phyloP scores from a whole-genome alignment of 176 grass and related monocot species.

The Carex parvula region DNA sequence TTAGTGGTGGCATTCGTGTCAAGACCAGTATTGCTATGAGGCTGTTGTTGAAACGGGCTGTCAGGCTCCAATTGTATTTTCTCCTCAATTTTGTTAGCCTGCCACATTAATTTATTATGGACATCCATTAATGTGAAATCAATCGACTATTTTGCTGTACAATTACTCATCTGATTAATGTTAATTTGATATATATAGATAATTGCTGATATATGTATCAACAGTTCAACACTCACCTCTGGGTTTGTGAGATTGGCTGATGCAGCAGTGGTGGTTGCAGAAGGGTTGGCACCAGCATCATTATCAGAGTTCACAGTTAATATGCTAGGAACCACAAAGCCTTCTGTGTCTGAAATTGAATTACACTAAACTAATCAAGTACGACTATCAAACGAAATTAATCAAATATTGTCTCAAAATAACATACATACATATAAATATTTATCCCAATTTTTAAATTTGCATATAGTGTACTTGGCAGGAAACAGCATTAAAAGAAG shows the following conservation, averaged over 20 bases:
- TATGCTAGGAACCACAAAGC: conserved; percentile 79
- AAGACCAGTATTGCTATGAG: conserved; percentile 8
- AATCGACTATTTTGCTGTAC: not conserved
- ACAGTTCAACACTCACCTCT: conserved; percentile 29
- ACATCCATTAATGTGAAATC: conserved; percentile 10
- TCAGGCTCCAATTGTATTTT: conserved; percentile 75
- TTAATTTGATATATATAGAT: not conserved
- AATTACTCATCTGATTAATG: not conserved
- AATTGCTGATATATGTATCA: not conserved
- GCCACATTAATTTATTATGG: conserved; percentile 22
- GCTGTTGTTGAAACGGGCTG: conserved; percentile 48
- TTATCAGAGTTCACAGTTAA: conserved; percentile 37
- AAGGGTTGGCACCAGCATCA: not conserved
- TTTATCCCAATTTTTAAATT: not conserved
- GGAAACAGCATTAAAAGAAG: not conserved
- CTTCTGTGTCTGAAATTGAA: conserved; percentile 66
- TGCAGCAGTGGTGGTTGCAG: conserved; percentile 26
- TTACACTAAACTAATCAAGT: not conserved
- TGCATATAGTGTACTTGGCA: not conserved
- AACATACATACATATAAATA: not conserved
- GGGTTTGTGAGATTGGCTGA: conserved; percentile 37
- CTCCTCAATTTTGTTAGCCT: conserved; percentile 47
- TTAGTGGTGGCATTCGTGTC: not conserved
- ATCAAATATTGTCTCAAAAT: not conserved
- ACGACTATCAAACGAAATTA: not conserved